These are phyloP conservation scores for Fraxinus excelsior DNA, from an alignment of 257 asterid species.

Conservation along the genomic window DNA sequence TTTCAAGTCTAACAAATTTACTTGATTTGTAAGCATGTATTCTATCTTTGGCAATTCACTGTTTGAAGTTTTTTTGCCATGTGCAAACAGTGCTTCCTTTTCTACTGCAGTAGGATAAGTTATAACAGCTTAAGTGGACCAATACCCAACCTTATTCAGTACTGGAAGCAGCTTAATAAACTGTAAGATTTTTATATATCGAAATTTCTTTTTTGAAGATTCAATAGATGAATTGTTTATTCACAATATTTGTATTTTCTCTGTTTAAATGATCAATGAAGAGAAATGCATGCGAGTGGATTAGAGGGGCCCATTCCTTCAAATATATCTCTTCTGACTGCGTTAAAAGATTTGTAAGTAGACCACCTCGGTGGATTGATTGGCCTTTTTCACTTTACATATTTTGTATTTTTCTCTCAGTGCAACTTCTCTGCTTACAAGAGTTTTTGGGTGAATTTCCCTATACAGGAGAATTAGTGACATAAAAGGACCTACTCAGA, in stretches of 20 bases:
- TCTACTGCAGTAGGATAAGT: constrained; percentile 71
- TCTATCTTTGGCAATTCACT: constrained; percentile 17
- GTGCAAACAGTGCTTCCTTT: constrained; percentile 21
- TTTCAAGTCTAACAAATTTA: constrained; percentile 59
- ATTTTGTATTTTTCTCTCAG: constrained; percentile 1
- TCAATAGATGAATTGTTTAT: not conserved
- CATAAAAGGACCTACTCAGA: constrained; percentile 65
- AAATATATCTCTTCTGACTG: constrained; percentile 64
- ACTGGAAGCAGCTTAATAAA: constrained; percentile 75
- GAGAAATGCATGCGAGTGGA: constrained; percentile 91
- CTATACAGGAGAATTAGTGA: constrained; percentile 80
- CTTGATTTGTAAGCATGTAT: constrained; percentile 66
- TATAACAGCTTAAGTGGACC: constrained; percentile 74
- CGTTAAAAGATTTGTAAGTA: constrained; percentile 70
- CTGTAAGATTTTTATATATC: constrained; percentile 52
- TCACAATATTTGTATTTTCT: constrained; percentile 13
- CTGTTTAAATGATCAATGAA: constrained; percentile 35
- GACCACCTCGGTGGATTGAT: constrained; percentile 9
- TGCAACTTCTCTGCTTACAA: not conserved
- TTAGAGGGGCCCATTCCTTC: constrained; percentile 80
- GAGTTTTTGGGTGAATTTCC: constrained; percentile 24
- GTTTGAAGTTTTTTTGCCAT: constrained; percentile 4
- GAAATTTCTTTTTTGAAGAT: constrained; percentile 6
- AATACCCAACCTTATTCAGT: constrained; percentile 71
- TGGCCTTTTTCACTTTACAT: not conserved